Evolutionary conservation across 345 rosid genomes (phyloP).

Genomic region (Salix exigua): DNA sequence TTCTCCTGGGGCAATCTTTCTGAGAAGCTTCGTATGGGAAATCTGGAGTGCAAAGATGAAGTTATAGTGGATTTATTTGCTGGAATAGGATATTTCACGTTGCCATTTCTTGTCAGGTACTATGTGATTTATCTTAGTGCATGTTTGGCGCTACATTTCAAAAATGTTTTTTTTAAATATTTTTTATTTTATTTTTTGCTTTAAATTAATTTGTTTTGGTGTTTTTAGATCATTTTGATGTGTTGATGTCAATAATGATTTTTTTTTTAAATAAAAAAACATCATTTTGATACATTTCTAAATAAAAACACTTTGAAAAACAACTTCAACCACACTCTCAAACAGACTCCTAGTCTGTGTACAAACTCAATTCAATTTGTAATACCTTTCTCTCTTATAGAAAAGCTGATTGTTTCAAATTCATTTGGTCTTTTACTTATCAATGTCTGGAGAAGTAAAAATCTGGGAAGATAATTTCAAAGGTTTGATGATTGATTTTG

Average conservation of each 20-base stretch:
- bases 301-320: too few species aligned
- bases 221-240: too few species aligned
- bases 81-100: slow-evolving; percentile 85
- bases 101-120: slow-evolving; percentile 93
- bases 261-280: too few species aligned
- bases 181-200: too few species aligned
- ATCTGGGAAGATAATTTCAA: not conserved
- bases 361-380: too few species aligned
- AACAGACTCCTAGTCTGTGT: too few species aligned
- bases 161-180: too few species aligned
- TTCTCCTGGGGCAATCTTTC: slow-evolving; percentile 99
- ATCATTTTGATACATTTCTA: too few species aligned
- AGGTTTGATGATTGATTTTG: not conserved
- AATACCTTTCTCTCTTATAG: not conserved
- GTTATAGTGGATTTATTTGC: slow-evolving; percentile 84
- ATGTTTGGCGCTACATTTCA: too few species aligned
- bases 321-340: too few species aligned
- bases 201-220: too few species aligned
- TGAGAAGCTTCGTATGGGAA: slow-evolving; percentile 87
- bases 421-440: not conserved
- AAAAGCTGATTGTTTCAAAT: not conserved
- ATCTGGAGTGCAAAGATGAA: slow-evolving; percentile 55
- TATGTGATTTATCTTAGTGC: not conserved
- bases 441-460: not conserved
- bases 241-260: too few species aligned